Evolutionary conservation across 164 flowering plant genomes (phyloP), one percentile per base, ranked within the genome.

Genomic region (Cinnamomum chago): DNA sequence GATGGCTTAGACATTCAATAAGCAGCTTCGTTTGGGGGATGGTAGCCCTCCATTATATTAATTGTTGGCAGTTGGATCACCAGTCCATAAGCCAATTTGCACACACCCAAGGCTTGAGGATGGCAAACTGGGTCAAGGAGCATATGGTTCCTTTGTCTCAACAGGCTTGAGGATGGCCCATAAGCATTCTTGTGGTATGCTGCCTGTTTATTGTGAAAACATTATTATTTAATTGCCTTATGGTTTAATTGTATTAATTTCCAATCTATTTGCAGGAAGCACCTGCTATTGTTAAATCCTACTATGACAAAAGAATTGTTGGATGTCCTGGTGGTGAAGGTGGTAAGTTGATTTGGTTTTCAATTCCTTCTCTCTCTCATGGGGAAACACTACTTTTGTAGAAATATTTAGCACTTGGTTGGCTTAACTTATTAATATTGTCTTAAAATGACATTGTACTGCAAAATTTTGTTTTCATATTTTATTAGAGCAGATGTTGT

Each of bases 251-350:
- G 11, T 25, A 23, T 23, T 4, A 3, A 65, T 25, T 25, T 23
- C 67, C 30, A 23, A 23, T 28, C 20, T 68, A 14, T 75, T 68
- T 84, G 80, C 70, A 90, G 92, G 92, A 90, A 79, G 80, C 81
- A 58, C 92, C 94, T 75, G 90, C 94, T 73, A 77, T 90, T 35
- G 65, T 90, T 2, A 78, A 87, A 73, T 90, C 94, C n/a, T 70
- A 66, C 74, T 88, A 79, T 77, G 83, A 88, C 85, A 84, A 82
- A 78, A 86, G 94, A 81, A 82, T 88, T 68, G 92, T 90, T 52
- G 94, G 94, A 68, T 90, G 94, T 76, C 92, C 94, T 71, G 92
- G 94, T 33, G 92, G 84, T 76, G 94, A 87, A 82, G 92, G 88
- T 47, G 91, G 92, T 88, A 74, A 58, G 7, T 40, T 9, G 55